Conservation (phyloP, 2,329 filamentous ascomycete species). For the Sporothrix variecibatus region DNA sequence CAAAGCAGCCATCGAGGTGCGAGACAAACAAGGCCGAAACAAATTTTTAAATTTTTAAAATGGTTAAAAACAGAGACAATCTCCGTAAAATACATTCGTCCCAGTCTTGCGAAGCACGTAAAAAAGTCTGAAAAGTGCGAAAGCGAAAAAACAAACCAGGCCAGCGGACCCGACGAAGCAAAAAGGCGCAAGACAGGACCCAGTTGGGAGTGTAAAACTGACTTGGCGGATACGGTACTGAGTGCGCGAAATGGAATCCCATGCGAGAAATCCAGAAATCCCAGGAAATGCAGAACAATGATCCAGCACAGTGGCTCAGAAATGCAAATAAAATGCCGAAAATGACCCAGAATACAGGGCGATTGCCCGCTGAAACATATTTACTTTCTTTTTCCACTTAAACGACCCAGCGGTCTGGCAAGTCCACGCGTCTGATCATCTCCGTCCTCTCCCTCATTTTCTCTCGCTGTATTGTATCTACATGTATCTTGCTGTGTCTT, state of each 20-base stretch:
- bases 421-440: not conserved
- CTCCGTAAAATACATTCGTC: not conserved
- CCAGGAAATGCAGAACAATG: not conserved
- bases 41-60: no score
- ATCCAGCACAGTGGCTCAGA: not conserved
- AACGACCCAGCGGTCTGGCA: not conserved
- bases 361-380: slow-evolving; percentile 1
- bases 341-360: not conserved
- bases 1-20: not conserved
- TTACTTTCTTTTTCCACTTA: not conserved
- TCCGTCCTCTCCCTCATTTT: not conserved
- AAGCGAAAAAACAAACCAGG: no score
- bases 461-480: not conserved
- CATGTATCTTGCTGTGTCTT: not conserved
- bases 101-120: not conserved
- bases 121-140: not conserved
- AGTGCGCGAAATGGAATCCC: not conserved
- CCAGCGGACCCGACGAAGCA: not conserved
- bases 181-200: not conserved
- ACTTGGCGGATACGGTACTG: not conserved
- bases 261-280: not conserved
- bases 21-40: not conserved
- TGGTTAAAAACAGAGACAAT: not conserved
- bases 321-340: not conserved
- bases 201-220: not conserved